These are phyloP conservation scores for Amanita rubescens DNA, from an alignment of 768 basidiomycete genomes.

Conservation along the genomic window DNA sequence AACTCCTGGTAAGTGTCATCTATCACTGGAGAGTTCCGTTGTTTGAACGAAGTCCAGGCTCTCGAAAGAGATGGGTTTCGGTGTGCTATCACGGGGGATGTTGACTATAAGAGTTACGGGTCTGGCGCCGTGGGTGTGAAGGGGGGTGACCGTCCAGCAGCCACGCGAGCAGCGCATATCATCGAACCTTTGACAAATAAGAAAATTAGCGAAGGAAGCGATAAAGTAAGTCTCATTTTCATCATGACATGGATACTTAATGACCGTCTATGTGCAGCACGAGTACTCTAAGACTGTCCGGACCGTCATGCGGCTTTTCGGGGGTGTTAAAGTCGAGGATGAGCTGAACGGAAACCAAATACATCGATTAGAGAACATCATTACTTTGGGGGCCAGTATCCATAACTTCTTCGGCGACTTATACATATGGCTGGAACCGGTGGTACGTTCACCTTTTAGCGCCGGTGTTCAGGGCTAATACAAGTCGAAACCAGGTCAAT, in stretches of 20 bases:
- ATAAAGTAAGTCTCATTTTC: neutral
- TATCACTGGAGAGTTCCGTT: neutral
- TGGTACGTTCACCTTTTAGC: neutral
- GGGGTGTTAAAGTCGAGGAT: slow-evolving; percentile 1
- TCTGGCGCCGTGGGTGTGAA: neutral
- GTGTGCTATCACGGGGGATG: neutral
- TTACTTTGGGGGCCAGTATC: slow-evolving; percentile 18
- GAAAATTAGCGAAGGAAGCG: neutral
- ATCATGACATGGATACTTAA: neutral
- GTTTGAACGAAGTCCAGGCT: neutral
- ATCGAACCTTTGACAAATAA: neutral
- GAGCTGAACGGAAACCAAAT: slow-evolving; percentile 22
- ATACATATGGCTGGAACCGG: neutral
- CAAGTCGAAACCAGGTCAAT: neutral
- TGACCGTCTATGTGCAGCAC: neutral
- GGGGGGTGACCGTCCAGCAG: neutral
- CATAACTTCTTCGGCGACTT: slow-evolving; percentile 18
- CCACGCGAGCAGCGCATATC: neutral
- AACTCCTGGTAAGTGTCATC: neutral
- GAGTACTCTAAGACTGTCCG: neutral
- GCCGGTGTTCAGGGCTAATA: neutral
- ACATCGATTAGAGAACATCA: slow-evolving; percentile 24
- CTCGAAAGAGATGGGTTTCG: neutral
- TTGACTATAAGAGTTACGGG: neutral
- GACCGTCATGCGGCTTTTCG: neutral